Conservation (phyloP, 2,329 filamentous ascomycete species). For the Xylaria sp. region DNA sequence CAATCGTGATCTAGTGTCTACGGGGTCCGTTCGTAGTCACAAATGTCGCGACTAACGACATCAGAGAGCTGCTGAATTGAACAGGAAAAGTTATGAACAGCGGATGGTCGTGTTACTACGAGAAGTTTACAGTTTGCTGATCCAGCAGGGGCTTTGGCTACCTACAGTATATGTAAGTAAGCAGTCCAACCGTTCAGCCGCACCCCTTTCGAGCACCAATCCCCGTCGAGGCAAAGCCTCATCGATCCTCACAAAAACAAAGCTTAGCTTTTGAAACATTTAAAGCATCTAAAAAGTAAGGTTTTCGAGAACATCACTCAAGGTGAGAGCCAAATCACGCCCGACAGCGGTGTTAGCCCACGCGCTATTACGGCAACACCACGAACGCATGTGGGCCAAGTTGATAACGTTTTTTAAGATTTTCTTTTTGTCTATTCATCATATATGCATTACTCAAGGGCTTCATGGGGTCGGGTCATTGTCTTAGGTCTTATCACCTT, state of each 20-base stretch:
- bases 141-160: not conserved
- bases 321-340: not conserved
- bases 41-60: no score
- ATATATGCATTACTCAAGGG: slow-evolving; percentile 40
- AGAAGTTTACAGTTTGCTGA: not conserved
- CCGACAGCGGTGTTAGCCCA: not conserved
- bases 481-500: slow-evolving; percentile 25
- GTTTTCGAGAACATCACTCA: not conserved
- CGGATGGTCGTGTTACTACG: not conserved
- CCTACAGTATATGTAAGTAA: no score
- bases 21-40: no score
- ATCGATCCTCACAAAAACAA: not conserved
- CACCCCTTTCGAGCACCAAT: not conserved
- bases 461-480: slow-evolving; percentile 30
- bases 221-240: not conserved
- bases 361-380: not conserved
- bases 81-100: not conserved
- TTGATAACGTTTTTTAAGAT: slow-evolving; percentile 19
- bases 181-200: not conserved
- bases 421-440: slow-evolving; percentile 39
- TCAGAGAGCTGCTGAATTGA: not conserved
- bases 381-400: not conserved
- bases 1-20: no score
- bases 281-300: no score
- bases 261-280: no score